A percentile compares a stretch with the other conserved stretches of the same genome.
phyloP scores from a whole-genome alignment of 2,329 filamentous ascomycete genomes.

The Neofusicoccum kwambonambiense region DNA sequence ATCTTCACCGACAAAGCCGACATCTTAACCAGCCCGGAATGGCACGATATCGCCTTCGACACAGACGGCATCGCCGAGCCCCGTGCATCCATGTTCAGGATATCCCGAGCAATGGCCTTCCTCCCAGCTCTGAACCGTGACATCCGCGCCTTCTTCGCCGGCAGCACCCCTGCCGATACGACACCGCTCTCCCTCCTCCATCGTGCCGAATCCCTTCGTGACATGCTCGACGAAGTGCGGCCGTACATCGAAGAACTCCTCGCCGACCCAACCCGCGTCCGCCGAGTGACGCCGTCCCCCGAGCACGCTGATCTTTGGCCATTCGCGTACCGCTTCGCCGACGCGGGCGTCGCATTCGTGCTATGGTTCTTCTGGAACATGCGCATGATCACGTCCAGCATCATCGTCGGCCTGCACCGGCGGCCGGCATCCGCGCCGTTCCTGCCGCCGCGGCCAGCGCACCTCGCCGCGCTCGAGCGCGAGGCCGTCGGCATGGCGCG shows the following conservation, averaged over 20 bases:
- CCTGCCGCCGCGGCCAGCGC: background rate
- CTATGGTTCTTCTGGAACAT: constrained; percentile 19
- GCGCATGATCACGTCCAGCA: background rate
- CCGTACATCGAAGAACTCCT: constrained; percentile 1
- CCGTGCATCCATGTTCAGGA: background rate
- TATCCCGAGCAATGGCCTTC: constrained; percentile 1
- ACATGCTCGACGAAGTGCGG: background rate
- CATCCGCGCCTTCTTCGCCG: constrained; percentile 1
- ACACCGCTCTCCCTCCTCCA: background rate
- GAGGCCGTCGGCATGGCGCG: background rate
- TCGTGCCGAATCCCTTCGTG: background rate
- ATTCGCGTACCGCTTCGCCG: background rate
- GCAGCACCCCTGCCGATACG: background rate
- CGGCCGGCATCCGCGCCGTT: background rate
- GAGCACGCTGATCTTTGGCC: background rate
- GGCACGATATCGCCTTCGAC: constrained; percentile 35
- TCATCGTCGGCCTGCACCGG: constrained; percentile 4
- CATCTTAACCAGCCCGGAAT: constrained; percentile 30
- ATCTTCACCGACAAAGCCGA: constrained; percentile 11
- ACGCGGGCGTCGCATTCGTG: constrained; percentile 3
- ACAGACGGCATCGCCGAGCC: constrained; percentile 24
- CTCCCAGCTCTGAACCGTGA: constrained; percentile 1
- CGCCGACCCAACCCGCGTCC: background rate
- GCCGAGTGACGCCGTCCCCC: background rate
- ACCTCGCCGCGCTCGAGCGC: background rate